Base-by-base conservation (phyloP, 1,284 basidiomycete genomes). In the Microbotryum violaceum region DNA sequence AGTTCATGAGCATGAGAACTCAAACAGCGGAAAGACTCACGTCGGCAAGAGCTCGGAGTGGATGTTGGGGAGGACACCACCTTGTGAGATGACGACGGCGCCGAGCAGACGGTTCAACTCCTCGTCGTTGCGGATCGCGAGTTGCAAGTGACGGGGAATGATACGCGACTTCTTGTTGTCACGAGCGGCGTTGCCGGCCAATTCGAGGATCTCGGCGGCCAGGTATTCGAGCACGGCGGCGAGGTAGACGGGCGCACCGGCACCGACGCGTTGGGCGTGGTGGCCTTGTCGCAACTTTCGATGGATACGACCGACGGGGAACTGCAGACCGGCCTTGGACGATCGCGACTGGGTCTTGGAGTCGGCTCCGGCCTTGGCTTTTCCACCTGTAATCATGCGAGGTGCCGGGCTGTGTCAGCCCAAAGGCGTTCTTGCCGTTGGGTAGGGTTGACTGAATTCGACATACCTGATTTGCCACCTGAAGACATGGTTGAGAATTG, bases 271-370 rank as follows among this genome's bases (percentile, higher is more conserved):
- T 82, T 88, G 88, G 50, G 66, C 66, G 63, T 65, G 65, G 66
- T 68, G 65, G 31, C 66, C 63, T 44, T 52, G 54, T 49, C 66
- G 63, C 74, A 90, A 78, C 58, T 88, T 82, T 82, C 89, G 84
- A 77, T 90, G 88, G 73, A 91, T 87, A 82, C 89, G 87, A 77
- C 86, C 86, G 69, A 91, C 89, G 63, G 88, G 89, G 80, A 90
- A 87, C 75, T 76, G 88, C 61, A 91, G 83, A 68, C 88, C 88
- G 69, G 88, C 88, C 78, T 86, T 88, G 68, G 85, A 82, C 54
- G 89, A 91, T 47, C 60, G 66, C 44, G 66, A 68, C 56, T 62
- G 59, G n/a, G 61, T 55, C 64, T 65, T 66, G 14, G 29, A 50
- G 8, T 46, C 27, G 83, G 83, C 84, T 65, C 76, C 81, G 2